A percentile compares a stretch with the other conserved stretches of the same genome.
phyloP scores from a whole-genome alignment of 345 rosid genomes.

The Pelargonium nanum region DNA sequence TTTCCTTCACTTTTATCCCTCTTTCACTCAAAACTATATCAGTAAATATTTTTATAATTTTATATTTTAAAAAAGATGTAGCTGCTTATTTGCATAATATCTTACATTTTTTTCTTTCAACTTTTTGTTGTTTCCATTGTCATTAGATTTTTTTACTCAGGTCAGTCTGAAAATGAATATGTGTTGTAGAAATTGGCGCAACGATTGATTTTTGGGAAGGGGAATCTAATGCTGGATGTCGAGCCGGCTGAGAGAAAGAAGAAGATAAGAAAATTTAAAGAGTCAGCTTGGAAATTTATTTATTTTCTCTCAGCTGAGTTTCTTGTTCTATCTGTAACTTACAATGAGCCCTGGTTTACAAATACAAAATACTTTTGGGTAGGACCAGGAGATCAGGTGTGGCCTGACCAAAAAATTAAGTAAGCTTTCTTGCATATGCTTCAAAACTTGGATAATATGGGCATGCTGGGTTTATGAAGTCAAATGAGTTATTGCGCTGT shows the following conservation, averaged over 20 bases:
- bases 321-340: constrained; percentile 63
- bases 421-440: constrained; percentile 19
- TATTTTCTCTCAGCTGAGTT: constrained; percentile 80
- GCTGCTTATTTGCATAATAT: not conserved
- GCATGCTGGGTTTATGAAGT: constrained; percentile 7
- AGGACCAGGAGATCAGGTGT: constrained; percentile 83
- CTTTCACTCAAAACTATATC: too few species aligned
- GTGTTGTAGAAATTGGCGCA: constrained; percentile 48
- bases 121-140: not conserved
- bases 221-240: constrained; percentile 15
- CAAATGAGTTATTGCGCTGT: not conserved
- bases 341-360: constrained; percentile 78
- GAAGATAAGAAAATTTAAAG: constrained; percentile 70
- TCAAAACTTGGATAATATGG: not conserved
- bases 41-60: too few species aligned
- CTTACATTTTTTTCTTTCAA: not conserved
- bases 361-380: constrained; percentile 73
- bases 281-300: constrained; percentile 92
- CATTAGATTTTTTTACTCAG: not conserved
- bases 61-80: not conserved
- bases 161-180: not conserved
- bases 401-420: constrained; percentile 90
- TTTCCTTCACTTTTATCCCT: too few species aligned
- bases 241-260: constrained; percentile 32
- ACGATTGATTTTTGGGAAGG: constrained; percentile 52